A percentile compares a stretch with the other conserved stretches of the same genome.
These are phyloP conservation scores for Calycina herbarum DNA, from an alignment of 2,329 filamentous ascomycete genomes.

Conservation along the genomic window DNA sequence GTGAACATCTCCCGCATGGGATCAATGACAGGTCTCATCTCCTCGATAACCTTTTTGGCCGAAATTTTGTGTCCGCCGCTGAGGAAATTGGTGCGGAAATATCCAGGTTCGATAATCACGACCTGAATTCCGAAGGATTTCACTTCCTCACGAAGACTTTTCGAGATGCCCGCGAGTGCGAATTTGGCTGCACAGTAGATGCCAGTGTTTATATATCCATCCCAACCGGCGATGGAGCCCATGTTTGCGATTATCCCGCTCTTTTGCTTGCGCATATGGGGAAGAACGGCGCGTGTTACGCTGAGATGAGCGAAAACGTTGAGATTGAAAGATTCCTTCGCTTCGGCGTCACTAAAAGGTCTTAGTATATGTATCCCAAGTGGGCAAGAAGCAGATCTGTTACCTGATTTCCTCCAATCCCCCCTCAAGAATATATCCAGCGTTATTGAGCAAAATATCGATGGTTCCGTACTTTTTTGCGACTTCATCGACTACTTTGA, in stretches of 20 bases:
- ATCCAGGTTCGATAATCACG: constrained; percentile 50
- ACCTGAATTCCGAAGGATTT: constrained; percentile 46
- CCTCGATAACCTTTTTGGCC: not conserved
- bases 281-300: constrained; percentile 48
- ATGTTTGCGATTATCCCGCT: constrained; percentile 49
- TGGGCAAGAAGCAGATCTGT: constrained; percentile 27
- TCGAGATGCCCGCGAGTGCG: constrained; percentile 44
- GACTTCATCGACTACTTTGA: constrained; percentile 40
- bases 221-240: constrained; percentile 46
- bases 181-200: constrained; percentile 50
- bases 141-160: constrained; percentile 46
- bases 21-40: constrained; percentile 13
- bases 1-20: constrained; percentile 16
- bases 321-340: constrained; percentile 47
- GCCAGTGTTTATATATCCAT: constrained; percentile 41
- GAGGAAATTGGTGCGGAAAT: constrained; percentile 51
- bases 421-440: constrained; percentile 45
- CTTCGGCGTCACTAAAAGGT: constrained; percentile 40
- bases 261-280: constrained; percentile 44
- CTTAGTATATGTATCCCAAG: constrained; percentile 29
- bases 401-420: constrained; percentile 47
- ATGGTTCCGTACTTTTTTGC: constrained; percentile 43
- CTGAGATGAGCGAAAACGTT: constrained; percentile 55
- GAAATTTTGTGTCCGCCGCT: constrained; percentile 12
- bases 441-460: constrained; percentile 49